A percentile compares a stretch with the other conserved stretches of the same genome.
Conservation (phyloP, 1,284 basidiomycete species). For the Meira miltonrushii region DNA sequence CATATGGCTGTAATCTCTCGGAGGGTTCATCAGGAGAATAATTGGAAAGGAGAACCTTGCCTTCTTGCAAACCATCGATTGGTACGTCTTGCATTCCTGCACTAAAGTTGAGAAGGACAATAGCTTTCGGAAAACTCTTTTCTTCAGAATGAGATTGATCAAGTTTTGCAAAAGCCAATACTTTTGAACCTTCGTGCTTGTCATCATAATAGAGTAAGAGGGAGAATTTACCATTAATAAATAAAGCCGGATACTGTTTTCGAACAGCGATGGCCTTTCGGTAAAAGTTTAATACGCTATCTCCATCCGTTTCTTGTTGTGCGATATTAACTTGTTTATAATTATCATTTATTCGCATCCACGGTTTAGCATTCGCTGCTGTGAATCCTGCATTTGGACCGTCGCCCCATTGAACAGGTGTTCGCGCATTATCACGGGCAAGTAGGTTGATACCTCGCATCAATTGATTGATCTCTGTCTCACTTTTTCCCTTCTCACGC, state of each 20-base stretch:
- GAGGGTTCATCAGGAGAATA: no score
- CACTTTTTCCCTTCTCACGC: constrained; percentile 12
- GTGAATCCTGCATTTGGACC: constrained; percentile 64
- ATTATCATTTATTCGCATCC: constrained; percentile 73
- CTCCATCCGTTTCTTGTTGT: constrained; percentile 56
- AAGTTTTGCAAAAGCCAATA: constrained; percentile 1
- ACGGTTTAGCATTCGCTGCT: constrained; percentile 57
- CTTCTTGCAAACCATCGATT: neutral
- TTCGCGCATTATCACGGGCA: constrained; percentile 66
- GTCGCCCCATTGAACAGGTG: constrained; percentile 66
- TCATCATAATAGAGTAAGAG: neutral
- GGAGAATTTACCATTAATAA: no score
- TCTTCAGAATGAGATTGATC: no score
- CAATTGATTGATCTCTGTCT: constrained; percentile 59
- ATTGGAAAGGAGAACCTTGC: neutral
- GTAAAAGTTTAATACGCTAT: constrained; percentile 63
- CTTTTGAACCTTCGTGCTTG: neutral
- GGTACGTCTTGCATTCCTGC: neutral
- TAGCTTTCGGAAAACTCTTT: neutral
- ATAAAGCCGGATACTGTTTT: constrained; percentile 60
- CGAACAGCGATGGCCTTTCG: constrained; percentile 59
- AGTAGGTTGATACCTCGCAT: constrained; percentile 56
- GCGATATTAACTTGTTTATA: constrained; percentile 63
- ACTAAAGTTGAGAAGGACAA: constrained; percentile 6
- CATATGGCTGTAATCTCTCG: neutral